phyloP scores from a whole-genome alignment of 345 rosid species.

The Populus tremula region DNA sequence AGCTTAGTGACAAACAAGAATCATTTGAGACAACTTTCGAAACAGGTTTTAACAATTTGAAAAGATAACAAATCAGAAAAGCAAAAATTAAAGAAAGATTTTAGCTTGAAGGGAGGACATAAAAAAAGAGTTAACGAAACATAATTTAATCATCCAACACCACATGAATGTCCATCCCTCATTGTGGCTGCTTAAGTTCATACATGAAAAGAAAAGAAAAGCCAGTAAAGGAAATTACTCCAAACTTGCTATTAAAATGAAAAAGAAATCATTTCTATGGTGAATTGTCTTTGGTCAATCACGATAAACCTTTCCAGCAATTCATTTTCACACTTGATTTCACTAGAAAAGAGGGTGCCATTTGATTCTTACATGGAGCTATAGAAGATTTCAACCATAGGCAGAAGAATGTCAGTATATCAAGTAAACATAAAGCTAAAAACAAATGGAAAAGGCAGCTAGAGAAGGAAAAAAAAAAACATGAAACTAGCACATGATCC shows the following conservation, averaged over 20 bases:
- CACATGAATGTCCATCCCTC: not conserved
- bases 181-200: not conserved
- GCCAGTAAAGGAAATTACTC: no score
- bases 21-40: not conserved
- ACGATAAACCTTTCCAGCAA: not conserved
- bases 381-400: not conserved
- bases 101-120: not conserved
- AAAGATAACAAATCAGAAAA: not conserved
- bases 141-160: not conserved
- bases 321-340: not conserved
- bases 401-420: not conserved
- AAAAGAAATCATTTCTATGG: not conserved
- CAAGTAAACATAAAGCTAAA: not conserved
- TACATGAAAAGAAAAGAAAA: no score
- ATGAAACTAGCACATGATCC: not conserved
- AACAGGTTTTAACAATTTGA: not conserved
- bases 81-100: not conserved
- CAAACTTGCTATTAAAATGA: not conserved
- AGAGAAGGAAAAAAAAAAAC: not conserved
- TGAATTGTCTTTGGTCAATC: not conserved
- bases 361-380: not conserved
- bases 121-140: not conserved
- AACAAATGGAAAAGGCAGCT: not conserved
- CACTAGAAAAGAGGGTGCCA: not conserved
- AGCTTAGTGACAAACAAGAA: not conserved